These are phyloP conservation scores for Boletus vinaceobasis DNA, from an alignment of 768 basidiomycete species.

Conservation along the genomic window DNA sequence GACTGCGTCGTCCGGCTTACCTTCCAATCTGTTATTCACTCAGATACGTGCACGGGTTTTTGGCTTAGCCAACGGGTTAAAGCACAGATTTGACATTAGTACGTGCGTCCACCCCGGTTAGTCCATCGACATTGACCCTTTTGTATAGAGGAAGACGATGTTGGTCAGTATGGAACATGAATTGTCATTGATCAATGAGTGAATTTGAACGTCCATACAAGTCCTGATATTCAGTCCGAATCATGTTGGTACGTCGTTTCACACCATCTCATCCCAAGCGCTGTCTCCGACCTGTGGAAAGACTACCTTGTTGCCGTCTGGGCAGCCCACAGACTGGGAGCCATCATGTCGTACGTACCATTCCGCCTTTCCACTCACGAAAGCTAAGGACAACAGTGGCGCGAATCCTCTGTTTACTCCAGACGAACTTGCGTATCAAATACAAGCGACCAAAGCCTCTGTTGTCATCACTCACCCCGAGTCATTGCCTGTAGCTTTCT, in stretches of 20 bases:
- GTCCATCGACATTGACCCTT: background rate
- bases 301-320: constrained; percentile 56
- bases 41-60: constrained; percentile 36
- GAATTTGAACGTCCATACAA: constrained; percentile 25
- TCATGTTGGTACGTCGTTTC: constrained; percentile 48
- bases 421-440: constrained; percentile 58
- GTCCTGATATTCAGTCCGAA: constrained; percentile 67
- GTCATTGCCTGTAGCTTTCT: constrained; percentile 39
- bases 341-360: constrained; percentile 50
- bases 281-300: constrained; percentile 17
- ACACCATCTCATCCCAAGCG: background rate
- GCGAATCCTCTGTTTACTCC: constrained; percentile 59
- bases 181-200: background rate
- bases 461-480: constrained; percentile 49
- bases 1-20: background rate
- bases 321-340: constrained; percentile 56
- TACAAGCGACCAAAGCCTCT: constrained; percentile 44
- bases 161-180: constrained; percentile 29
- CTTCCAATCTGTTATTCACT: background rate
- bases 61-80: constrained; percentile 39
- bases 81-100: constrained; percentile 34
- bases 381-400: constrained; percentile 37
- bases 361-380: background rate
- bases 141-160: constrained; percentile 35
- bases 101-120: constrained; percentile 6